Percentiles rank a stretch among this genome's conserved stretches.
phyloP scores from a whole-genome alignment of 352 stramenopile genomes.

The Globisporangium takayamanum region DNA sequence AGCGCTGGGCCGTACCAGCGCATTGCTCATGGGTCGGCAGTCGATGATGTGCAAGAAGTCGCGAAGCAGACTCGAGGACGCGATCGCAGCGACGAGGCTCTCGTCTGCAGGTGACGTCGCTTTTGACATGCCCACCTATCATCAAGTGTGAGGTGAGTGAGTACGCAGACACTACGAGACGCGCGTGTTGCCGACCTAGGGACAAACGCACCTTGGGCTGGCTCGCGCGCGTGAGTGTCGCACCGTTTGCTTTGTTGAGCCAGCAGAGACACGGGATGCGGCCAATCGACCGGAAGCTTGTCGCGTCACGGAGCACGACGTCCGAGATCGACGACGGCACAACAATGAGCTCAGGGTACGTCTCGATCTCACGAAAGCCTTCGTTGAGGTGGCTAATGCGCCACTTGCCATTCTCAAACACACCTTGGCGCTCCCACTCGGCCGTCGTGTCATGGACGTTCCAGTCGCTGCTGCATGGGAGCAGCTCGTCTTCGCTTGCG shows the following conservation, averaged over 20 bases:
- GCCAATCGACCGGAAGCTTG: constrained; percentile 62
- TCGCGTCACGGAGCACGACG: constrained; percentile 71
- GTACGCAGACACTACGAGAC: background rate
- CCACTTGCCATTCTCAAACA: constrained; percentile 65
- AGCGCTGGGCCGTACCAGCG: constrained; percentile 27
- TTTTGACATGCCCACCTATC: constrained; percentile 68
- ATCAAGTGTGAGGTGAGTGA: constrained; percentile 12
- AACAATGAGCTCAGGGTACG: constrained; percentile 92
- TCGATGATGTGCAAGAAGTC: constrained; percentile 78
- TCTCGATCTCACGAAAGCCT: constrained; percentile 81
- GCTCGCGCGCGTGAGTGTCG: constrained; percentile 64
- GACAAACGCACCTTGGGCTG: constrained; percentile 52
- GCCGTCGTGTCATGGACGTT: constrained; percentile 49
- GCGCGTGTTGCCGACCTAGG: too few relatives aligned
- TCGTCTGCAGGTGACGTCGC: constrained; percentile 67
- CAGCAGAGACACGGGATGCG: constrained; percentile 70
- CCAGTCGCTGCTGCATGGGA: constrained; percentile 60
- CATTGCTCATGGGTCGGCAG: constrained; percentile 76
- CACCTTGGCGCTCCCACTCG: constrained; percentile 74
- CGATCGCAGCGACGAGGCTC: constrained; percentile 57
- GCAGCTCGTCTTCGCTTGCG: constrained; percentile 37
- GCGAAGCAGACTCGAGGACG: constrained; percentile 52
- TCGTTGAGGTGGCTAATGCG: constrained; percentile 55
- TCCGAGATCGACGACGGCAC: constrained; percentile 89
- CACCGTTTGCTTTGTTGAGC: constrained; percentile 63